Base-by-base conservation (phyloP, 164 flowering plant species). In the Aristolochia contorta region DNA sequence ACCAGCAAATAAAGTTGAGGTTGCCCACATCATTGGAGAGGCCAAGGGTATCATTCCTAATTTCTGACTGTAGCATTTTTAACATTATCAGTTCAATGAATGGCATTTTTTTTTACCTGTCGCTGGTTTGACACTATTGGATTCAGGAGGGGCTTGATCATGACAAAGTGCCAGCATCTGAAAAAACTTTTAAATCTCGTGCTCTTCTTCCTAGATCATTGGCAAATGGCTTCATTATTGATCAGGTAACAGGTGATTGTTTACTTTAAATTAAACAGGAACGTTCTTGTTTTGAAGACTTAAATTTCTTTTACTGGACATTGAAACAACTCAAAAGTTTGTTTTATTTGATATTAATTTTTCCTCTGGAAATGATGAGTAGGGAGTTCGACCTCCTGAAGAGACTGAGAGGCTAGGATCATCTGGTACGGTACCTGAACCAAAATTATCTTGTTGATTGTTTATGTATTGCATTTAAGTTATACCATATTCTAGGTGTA, bases 151-250 rank as follows among this genome's bases (percentile, higher is more conserved):
- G 78, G 24, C 68, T 68, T 47, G 94, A 85, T 66, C 48, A 71
- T 70, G 98, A 92, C 30, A 89, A 81, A 77, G 77, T 76, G 54
- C 78, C 81, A 47, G 57, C 73, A 47, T 82, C 97, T 46, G 98
- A 87, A 61, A 90, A 78, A 76, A 77, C 68, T 66, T 12, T 69
- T 18, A 90, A 86, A 71, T 75, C 96, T 59, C 78, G 96, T 48
- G 85, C 81, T 57, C 72, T 90, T 71, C 81, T 88, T 62, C 79
- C 83, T 22, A 81, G 92, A 73, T 64, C 74, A 20, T 80, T 65
- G 67, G 85, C 72, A 15, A 93, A 93, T 81, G 99, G 96, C 66
- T 65, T 80, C 59, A 73, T 83, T 58, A 48, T 85, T 56, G 99
- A 93, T 56, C 95, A 84, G 91, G 97, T 83, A 74, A 25, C 10